These are phyloP conservation scores for Fennellomyces sp. DNA, from an alignment of 371 early-diverging fungal genomes.

Conservation along the genomic window DNA sequence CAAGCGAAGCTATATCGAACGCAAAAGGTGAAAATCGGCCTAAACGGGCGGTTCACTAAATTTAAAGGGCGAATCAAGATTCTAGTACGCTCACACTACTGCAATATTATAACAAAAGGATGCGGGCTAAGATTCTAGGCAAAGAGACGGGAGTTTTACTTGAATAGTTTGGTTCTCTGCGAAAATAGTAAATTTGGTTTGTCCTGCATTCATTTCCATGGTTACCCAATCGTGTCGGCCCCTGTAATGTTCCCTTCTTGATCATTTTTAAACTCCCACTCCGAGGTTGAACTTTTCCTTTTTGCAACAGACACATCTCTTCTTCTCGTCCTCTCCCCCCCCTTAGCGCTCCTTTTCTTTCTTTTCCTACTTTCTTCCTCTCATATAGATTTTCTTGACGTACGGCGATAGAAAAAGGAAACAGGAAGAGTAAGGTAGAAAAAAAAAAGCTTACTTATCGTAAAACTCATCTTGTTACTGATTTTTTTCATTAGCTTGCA, in stretches of 20 bases:
- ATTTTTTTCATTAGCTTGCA: background rate
- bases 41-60: background rate
- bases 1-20: background rate
- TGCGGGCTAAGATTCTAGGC: too few relatives aligned
- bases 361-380: conserved; percentile 8
- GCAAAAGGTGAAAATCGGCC: conserved; percentile 3
- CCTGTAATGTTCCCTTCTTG: conserved; percentile 14
- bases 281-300: conserved; percentile 10
- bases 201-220: conserved; percentile 12
- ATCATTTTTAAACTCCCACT: conserved; percentile 18
- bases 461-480: background rate
- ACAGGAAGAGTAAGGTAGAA: conserved; percentile 12
- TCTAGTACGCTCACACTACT: too few relatives aligned
- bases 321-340: conserved; percentile 1
- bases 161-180: background rate
- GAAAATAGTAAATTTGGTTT: conserved; percentile 8
- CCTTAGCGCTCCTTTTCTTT: conserved; percentile 22
- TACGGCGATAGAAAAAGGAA: background rate
- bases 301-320: conserved; percentile 8
- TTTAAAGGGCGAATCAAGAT: conserved; percentile 1
- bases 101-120: too few relatives aligned
- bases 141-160: too few relatives aligned
- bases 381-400: conserved; percentile 3
- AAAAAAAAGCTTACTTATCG: background rate
- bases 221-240: conserved; percentile 14